These are phyloP conservation scores for Thermomucor indicae-seudaticae DNA, from an alignment of 371 early-diverging fungal genomes.

Conservation along the genomic window DNA sequence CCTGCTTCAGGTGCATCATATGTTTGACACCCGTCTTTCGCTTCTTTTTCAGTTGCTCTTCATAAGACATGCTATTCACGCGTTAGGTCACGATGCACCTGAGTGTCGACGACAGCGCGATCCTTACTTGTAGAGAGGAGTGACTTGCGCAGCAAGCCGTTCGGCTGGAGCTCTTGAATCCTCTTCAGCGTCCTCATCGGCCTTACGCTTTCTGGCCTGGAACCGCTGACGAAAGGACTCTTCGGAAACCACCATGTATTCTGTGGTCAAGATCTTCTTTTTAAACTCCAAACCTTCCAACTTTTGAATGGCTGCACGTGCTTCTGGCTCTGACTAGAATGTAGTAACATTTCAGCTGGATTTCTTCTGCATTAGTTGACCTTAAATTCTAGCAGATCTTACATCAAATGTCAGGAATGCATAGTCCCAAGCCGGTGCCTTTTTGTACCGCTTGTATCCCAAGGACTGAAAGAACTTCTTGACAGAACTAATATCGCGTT, in stretches of 20 bases:
- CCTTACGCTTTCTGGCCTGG: constrained; percentile 10
- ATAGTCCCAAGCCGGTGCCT: constrained; percentile 44
- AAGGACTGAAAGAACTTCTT: constrained; percentile 22
- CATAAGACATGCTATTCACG: constrained; percentile 28
- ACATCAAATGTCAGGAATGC: constrained; percentile 45
- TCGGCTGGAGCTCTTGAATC: constrained; percentile 57
- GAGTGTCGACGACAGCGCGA: background rate
- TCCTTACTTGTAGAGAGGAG: constrained; percentile 62
- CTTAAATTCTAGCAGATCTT: constrained; percentile 5
- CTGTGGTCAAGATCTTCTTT: constrained; percentile 26
- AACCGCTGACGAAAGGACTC: constrained; percentile 25
- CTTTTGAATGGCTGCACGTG: constrained; percentile 27
- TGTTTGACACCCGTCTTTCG: constrained; percentile 20
- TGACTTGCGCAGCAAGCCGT: constrained; percentile 69
- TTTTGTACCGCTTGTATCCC: constrained; percentile 34
- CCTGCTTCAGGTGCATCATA: constrained; percentile 20
- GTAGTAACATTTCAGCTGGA: background rate
- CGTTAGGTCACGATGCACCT: background rate
- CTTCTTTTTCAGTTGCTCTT: constrained; percentile 38
- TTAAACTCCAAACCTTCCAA: constrained; percentile 35
- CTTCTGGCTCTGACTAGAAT: constrained; percentile 41
- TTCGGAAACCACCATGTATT: constrained; percentile 18
- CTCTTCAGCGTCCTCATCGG: constrained; percentile 19
- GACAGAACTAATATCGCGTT: constrained; percentile 13
- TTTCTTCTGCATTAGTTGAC: background rate